Conservation (phyloP, 1,284 basidiomycete genomes). For the Vanrija pseudolonga region DNA sequence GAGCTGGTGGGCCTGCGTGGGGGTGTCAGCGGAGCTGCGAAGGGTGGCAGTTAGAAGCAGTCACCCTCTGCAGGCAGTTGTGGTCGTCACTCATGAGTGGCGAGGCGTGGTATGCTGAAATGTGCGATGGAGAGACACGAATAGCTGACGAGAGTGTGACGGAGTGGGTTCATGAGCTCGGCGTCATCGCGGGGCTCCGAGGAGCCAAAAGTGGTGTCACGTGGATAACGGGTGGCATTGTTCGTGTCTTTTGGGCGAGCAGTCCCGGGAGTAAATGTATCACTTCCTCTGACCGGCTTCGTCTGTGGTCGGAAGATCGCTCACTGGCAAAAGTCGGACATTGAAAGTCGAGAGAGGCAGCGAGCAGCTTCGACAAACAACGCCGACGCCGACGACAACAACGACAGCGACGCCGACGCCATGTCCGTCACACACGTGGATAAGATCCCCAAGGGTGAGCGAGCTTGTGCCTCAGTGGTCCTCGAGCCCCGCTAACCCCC, state of each 20-base stretch:
- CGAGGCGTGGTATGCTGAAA: not conserved
- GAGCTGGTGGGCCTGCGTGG: conserved; percentile 41
- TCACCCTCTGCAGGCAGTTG: conserved; percentile 16
- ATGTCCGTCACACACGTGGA: conserved; percentile 5
- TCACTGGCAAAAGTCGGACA: too few relatives aligned
- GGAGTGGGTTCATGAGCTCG: too few relatives aligned
- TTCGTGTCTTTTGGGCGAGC: too few relatives aligned
- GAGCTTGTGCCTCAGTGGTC: not conserved
- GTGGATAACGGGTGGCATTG: not conserved
- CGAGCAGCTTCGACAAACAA: too few relatives aligned
- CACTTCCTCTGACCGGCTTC: too few relatives aligned
- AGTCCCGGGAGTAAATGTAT: too few relatives aligned
- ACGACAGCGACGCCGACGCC: not conserved
- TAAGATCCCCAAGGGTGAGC: conserved; percentile 20
- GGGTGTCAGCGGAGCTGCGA: not conserved
- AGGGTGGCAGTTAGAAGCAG: not conserved
- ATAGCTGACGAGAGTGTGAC: not conserved
- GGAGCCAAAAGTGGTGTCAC: not conserved
- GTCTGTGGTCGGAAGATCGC: too few relatives aligned
- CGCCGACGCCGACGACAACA: too few relatives aligned
- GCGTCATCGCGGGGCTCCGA: too few relatives aligned
- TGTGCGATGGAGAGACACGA: not conserved
- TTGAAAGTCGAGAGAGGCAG: too few relatives aligned
- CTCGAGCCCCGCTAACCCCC: not conserved
- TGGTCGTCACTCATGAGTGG: conserved; percentile 20